A percentile compares a stretch with the other conserved stretches of the same genome.
phyloP scores from a whole-genome alignment of 768 basidiomycete species.

The Collybia mongolica region DNA sequence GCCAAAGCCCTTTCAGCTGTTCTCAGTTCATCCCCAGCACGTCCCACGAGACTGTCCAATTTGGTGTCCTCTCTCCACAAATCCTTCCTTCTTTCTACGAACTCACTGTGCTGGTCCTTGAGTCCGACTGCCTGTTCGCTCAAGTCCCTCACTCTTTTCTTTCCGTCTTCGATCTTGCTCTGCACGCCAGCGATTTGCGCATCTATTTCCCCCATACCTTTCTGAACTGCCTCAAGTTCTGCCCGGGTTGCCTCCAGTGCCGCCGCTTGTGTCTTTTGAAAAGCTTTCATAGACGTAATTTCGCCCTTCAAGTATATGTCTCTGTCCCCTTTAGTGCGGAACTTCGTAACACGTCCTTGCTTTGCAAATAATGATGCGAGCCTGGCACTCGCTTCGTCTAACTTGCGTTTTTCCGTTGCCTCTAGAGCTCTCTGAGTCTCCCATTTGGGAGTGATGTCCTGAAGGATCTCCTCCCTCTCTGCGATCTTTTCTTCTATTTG shows the following conservation, averaged over 20 bases:
- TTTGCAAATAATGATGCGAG: constrained; percentile 82
- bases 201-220: constrained; percentile 56
- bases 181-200: constrained; percentile 55
- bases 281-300: constrained; percentile 65
- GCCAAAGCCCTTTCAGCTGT: constrained; percentile 76
- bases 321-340: constrained; percentile 78
- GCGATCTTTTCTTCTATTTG: constrained; percentile 58
- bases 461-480: constrained; percentile 61
- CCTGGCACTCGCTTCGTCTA: constrained; percentile 74
- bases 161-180: constrained; percentile 64
- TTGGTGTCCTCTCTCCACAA: constrained; percentile 95
- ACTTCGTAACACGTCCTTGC: constrained; percentile 85
- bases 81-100: constrained; percentile 85
- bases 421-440: constrained; percentile 52
- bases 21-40: constrained; percentile 80
- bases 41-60: constrained; percentile 70
- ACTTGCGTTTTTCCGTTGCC: constrained; percentile 54
- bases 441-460: constrained; percentile 70
- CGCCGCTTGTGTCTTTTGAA: constrained; percentile 51
- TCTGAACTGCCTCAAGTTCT: constrained; percentile 48
- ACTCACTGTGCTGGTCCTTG: constrained; percentile 66
- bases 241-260: constrained; percentile 53
- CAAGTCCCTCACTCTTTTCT: constrained; percentile 53
- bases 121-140: constrained; percentile 56
- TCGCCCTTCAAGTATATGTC: constrained; percentile 84